These are phyloP conservation scores for Aspergillus nanangensis DNA, from an alignment of 495 filamentous ascomycete species.

Conservation along the genomic window DNA sequence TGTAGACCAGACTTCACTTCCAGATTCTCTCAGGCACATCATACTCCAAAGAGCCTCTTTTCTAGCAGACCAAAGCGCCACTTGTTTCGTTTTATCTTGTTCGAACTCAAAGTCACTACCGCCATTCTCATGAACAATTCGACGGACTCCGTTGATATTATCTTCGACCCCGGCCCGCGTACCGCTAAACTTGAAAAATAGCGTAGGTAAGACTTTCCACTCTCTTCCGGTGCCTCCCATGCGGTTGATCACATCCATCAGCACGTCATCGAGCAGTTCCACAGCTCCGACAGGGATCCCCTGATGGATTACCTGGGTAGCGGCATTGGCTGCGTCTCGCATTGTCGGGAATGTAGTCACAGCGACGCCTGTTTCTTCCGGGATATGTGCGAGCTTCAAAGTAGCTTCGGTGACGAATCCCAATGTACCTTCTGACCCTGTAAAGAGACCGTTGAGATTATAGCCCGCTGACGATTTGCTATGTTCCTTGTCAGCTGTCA, in stretches of 20 bases:
- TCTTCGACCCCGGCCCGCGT: constrained; percentile 69
- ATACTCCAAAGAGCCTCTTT: constrained; percentile 70
- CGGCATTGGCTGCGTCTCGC: constrained; percentile 68
- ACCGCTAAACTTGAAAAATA: constrained; percentile 86
- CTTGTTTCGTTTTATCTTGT: constrained; percentile 51
- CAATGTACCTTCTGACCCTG: constrained; percentile 78
- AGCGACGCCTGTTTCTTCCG: constrained; percentile 64
- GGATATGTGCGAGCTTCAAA: constrained; percentile 70
- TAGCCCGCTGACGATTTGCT: constrained; percentile 71
- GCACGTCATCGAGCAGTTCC: constrained; percentile 79
- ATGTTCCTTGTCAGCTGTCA: not conserved
- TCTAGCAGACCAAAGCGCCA: constrained; percentile 72
- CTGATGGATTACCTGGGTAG: constrained; percentile 63
- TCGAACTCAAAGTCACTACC: constrained; percentile 71
- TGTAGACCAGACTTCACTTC: constrained; percentile 57
- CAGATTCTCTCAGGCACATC: constrained; percentile 32
- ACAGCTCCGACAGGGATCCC: constrained; percentile 76
- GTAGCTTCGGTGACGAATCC: constrained; percentile 75
- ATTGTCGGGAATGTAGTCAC: constrained; percentile 68
- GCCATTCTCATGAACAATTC: constrained; percentile 52
- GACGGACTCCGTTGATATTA: constrained; percentile 63
- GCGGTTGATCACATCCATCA: constrained; percentile 79
- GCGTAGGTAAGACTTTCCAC: constrained; percentile 73
- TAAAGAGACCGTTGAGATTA: constrained; percentile 69
- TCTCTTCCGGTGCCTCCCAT: constrained; percentile 55